Base-by-base conservation (phyloP, 495 filamentous ascomycete species). In the Poronia punctata region DNA sequence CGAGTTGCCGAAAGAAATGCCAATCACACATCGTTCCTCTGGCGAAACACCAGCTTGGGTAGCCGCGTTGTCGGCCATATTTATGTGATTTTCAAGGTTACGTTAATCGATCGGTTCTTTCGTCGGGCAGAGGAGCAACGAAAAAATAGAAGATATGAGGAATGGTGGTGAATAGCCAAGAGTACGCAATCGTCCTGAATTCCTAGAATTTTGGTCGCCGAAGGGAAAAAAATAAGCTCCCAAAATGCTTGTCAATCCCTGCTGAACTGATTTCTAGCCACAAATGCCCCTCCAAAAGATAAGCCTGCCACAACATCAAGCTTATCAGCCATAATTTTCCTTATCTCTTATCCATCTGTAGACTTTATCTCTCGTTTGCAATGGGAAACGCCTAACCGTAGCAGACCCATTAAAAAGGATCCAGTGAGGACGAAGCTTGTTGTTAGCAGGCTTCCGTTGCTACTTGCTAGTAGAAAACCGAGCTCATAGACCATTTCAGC, bases 1-100 rank as follows among this genome's bases (percentile, higher is more conserved):
- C 35, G 86, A 86, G 67, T 98, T 98, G 63, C 92, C 93, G 72
- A 97, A 97, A 36, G 88, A 85, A 61, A 98, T 87, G 64, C 92
- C 92, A 66, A 98, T 98, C 52, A 83, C 84, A 47, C 80, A 76
- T 48, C 80, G 70, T 65, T 85, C 75, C 40, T 61, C 70, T 19
- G 79, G 75, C 65, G 66, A 50, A 43, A 60, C 56, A 50, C 54
- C 59, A 65, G 68, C 35, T 50, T 53, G 50, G 24, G 52, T 60
- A 34, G 50, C 40, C 20, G 21, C 50, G 19, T 51, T 54, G 38
- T 65, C 65, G 34, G 51, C 57, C 65, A 71, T 70, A 18, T 30
- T 57, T 46, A 21, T 21, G 19, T 14, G 8, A 35, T 21, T 15
- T 19, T 40, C 7, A 17, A 14, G 21, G 16, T 41, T 7, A 17